Evolutionary conservation across 495 filamentous ascomycete genomes (phyloP).

Genomic region (Amphirosellinia nigrospora): DNA sequence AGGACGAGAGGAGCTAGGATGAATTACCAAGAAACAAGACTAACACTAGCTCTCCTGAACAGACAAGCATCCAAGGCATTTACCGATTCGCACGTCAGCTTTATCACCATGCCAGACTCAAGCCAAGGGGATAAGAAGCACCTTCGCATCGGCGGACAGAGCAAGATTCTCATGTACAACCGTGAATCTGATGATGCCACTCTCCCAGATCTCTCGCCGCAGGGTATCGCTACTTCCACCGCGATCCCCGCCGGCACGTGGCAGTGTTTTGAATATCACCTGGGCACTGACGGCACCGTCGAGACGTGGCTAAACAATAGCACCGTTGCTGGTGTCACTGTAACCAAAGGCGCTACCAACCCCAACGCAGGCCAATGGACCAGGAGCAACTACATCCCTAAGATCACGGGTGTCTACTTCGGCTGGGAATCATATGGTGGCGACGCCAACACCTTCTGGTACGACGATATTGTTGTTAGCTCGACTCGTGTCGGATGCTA

Average conservation of each 20-base stretch:
- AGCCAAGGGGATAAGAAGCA: conserved; percentile 60
- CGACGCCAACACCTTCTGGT: conserved; percentile 64
- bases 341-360: conserved; percentile 50
- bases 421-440: conserved; percentile 66
- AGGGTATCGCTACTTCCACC: conserved; percentile 57
- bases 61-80: conserved; percentile 61
- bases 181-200: conserved; percentile 66
- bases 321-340: conserved; percentile 56
- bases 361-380: conserved; percentile 58
- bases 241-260: conserved; percentile 55
- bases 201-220: conserved; percentile 62
- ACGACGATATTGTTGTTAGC: conserved; percentile 58
- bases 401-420: conserved; percentile 61
- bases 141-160: conserved; percentile 64
- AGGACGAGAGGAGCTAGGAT: neutral
- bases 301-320: conserved; percentile 63
- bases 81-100: conserved; percentile 60
- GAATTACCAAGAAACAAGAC: conserved; percentile 29
- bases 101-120: conserved; percentile 66
- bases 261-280: conserved; percentile 65
- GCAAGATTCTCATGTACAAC: conserved; percentile 65
- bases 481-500: conserved; percentile 56
- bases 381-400: conserved; percentile 52
- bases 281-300: conserved; percentile 59
- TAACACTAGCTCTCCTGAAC: conserved; percentile 30